Evolutionary conservation across 2,329 filamentous ascomycete genomes (phyloP).

Genomic region (Fusarium haematococcum): DNA sequence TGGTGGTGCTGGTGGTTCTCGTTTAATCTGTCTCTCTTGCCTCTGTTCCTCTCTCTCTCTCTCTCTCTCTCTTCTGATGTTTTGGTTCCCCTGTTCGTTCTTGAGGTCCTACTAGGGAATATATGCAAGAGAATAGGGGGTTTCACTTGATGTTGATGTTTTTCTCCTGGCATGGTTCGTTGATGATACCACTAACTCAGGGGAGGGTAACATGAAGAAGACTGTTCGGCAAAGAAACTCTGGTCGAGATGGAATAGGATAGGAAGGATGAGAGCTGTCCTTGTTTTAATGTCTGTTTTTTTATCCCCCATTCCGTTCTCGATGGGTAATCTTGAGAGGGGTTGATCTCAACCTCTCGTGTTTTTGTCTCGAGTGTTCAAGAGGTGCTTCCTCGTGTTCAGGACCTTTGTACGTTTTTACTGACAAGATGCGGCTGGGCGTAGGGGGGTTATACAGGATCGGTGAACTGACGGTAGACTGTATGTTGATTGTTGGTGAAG

Average conservation of each 20-base stretch:
- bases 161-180: not conserved
- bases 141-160: not conserved
- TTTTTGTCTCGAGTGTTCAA: conserved; percentile 16
- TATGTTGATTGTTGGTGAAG: not conserved
- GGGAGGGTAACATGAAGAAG: not conserved
- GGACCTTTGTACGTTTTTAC: not conserved
- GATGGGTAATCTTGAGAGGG: conserved; percentile 30
- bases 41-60: not conserved
- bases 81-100: not conserved
- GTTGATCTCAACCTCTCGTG: not conserved
- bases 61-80: not conserved
- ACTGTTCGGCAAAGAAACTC: not conserved
- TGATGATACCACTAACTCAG: not conserved
- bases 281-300: conserved; percentile 14
- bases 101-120: conserved; percentile 9
- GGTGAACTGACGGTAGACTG: not conserved
- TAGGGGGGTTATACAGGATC: not conserved
- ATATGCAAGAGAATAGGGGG: not conserved
- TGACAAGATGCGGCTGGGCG: not conserved
- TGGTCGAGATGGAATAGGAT: conserved; percentile 11
- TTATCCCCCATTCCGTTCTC: conserved; percentile 17
- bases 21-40: conserved; percentile 9
- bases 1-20: conserved; percentile 28
- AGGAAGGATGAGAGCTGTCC: conserved; percentile 1
- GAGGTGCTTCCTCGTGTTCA: conserved; percentile 10